Evolutionary conservation across 106 monocot species (phyloP).

Genomic region (Apostasia ramifera): DNA sequence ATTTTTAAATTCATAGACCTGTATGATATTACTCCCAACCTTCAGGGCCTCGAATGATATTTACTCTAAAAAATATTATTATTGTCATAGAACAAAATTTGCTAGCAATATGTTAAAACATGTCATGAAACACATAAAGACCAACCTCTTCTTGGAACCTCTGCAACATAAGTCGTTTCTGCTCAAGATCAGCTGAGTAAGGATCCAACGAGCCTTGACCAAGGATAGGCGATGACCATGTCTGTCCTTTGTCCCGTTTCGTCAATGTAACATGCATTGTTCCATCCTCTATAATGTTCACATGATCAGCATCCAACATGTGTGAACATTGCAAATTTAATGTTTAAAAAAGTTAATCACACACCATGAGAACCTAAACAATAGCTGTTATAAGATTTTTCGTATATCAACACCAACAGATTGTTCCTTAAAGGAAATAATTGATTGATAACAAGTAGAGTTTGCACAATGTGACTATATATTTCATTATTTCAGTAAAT

Average conservation of each 20-base stretch:
- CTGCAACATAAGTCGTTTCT: slow-evolving; percentile 97
- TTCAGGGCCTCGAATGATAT: no score
- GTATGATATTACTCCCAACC: no score
- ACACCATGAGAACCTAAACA: neutral
- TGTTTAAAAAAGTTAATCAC: neutral
- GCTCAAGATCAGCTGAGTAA: slow-evolving; percentile 67
- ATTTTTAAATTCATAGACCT: no score
- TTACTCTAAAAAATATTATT: no score
- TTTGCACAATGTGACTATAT: no score
- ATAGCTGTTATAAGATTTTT: no score
- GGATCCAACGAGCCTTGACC: slow-evolving; percentile 83
- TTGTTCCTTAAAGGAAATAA: no score
- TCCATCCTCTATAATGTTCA: slow-evolving; percentile 60
- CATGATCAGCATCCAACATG: neutral
- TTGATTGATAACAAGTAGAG: no score
- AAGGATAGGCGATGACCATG: slow-evolving; percentile 79
- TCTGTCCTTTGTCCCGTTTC: slow-evolving; percentile 85
- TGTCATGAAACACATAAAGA: neutral
- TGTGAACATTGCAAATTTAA: neutral
- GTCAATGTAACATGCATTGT: slow-evolving; percentile 79
- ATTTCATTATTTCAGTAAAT: no score
- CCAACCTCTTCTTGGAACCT: slow-evolving; percentile 98
- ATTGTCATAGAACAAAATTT: no score
- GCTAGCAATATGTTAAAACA: no score
- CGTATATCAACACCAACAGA: no score